Evolutionary conservation across 2,329 filamentous ascomycete species (phyloP).

Genomic region (Sclerotiophoma versabilis): DNA sequence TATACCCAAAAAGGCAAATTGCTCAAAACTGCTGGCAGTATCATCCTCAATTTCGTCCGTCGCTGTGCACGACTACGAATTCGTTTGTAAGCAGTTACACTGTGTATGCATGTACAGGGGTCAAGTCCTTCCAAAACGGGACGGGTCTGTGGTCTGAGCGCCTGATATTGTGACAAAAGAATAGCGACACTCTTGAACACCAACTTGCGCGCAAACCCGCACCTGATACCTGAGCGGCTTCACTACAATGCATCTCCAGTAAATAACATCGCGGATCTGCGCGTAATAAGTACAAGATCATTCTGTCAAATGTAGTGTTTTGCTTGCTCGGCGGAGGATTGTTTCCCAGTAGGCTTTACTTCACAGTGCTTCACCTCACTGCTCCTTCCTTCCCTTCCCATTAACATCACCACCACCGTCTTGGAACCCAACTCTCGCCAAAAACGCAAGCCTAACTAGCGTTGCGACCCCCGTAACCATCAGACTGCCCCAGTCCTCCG

Average conservation of each 20-base stretch:
- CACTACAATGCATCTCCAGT: no score
- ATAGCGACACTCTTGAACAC: no score
- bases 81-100: neutral
- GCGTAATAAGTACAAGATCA: no score
- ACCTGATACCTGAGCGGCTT: no score
- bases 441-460: conserved; percentile 29
- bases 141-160: neutral
- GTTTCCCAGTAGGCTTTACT: no score
- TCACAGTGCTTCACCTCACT: neutral
- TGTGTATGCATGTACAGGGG: neutral
- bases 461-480: conserved; percentile 32
- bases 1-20: no score
- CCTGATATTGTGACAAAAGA: neutral
- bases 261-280: no score
- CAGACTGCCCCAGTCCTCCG: conserved; percentile 46
- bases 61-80: neutral
- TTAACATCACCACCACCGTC: conserved; percentile 5
- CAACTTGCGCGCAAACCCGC: no score
- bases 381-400: neutral
- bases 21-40: no score
- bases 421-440: conserved; percentile 26
- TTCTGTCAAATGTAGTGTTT: no score
- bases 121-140: neutral
- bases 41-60: neutral
- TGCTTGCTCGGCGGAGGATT: no score